These are phyloP conservation scores for Candida coquimbonensis DNA, from an alignment of 805 yeast genomes.

Conservation along the genomic window DNA sequence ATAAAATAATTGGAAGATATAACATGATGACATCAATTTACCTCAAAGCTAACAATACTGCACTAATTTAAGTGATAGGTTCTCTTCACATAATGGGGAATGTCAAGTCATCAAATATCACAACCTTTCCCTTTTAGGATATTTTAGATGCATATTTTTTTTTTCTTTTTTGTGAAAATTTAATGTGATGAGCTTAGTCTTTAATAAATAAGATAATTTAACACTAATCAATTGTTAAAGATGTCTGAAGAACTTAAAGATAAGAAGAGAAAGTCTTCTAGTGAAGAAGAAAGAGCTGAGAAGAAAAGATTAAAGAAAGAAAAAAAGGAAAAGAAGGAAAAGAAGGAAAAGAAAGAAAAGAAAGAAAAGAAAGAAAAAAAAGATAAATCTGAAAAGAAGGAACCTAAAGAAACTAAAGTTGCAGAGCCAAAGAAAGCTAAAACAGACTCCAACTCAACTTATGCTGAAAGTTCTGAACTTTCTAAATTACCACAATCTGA, in stretches of 20 bases:
- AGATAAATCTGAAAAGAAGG: constrained; percentile 26
- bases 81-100: too few relatives aligned
- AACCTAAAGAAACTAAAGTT: constrained; percentile 24
- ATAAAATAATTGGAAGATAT: too few relatives aligned
- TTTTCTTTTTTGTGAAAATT: constrained; percentile 1
- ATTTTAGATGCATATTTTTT: neutral
- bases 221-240: neutral
- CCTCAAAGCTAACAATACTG: too few relatives aligned
- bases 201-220: neutral
- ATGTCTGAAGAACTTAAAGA: constrained; percentile 22
- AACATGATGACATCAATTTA: too few relatives aligned
- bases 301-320: constrained; percentile 27
- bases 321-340: constrained; percentile 24
- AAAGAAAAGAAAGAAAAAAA: constrained; percentile 25
- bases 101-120: too few relatives aligned
- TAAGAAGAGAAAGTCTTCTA: constrained; percentile 20
- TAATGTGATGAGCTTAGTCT: constrained; percentile 5
- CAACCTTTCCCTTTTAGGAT: constrained; percentile 4
- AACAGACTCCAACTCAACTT: constrained; percentile 12
- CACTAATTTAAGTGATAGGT: too few relatives aligned
- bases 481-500: constrained; percentile 43
- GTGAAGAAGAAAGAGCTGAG: constrained; percentile 16
- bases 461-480: constrained; percentile 34
- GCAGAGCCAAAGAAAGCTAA: neutral
- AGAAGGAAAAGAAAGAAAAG: constrained; percentile 25